Conservation (phyloP, 208 protist genomes). For the Crithidia sp. region DNA sequence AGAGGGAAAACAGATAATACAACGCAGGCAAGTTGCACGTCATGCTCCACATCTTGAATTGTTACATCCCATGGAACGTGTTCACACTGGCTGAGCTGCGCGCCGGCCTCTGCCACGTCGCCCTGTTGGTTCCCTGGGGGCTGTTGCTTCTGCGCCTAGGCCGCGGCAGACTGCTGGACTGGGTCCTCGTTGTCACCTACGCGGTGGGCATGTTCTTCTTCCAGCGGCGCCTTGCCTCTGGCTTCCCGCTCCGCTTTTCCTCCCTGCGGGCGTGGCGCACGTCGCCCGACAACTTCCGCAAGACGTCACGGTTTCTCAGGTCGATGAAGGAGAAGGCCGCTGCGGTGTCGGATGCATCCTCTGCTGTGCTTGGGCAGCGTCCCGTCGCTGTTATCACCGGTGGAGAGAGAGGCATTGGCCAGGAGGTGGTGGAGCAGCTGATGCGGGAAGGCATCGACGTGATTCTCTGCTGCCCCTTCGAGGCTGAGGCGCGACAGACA, state of each 20-base stretch:
- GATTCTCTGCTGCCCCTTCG: constrained; percentile 53
- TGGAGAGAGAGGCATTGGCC: constrained; percentile 54
- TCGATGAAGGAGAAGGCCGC: constrained; percentile 13
- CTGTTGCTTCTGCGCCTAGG: constrained; percentile 10
- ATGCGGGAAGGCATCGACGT: constrained; percentile 37
- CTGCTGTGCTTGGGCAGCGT: constrained; percentile 3
- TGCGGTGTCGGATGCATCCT: neutral
- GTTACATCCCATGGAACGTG: constrained; percentile 41
- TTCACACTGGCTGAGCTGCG: constrained; percentile 44
- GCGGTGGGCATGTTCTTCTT: constrained; percentile 44
- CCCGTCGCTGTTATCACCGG: constrained; percentile 54
- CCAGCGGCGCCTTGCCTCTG: constrained; percentile 51
- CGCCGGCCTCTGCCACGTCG: constrained; percentile 35
- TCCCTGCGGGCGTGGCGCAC: constrained; percentile 39
- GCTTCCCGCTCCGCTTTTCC: constrained; percentile 38
- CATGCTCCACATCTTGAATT: constrained; percentile 33
- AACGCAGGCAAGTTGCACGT: neutral
- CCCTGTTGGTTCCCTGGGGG: constrained; percentile 21
- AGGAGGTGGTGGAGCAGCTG: constrained; percentile 45
- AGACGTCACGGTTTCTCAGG: constrained; percentile 38
- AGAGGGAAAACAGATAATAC: too few species aligned
- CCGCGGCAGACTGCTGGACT: constrained; percentile 9
- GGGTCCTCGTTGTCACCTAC: constrained; percentile 16
- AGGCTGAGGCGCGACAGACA: constrained; percentile 32
- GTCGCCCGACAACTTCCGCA: constrained; percentile 44